Conservation (phyloP, 116 monocot genomes). For the Posidonia oceanica region DNA sequence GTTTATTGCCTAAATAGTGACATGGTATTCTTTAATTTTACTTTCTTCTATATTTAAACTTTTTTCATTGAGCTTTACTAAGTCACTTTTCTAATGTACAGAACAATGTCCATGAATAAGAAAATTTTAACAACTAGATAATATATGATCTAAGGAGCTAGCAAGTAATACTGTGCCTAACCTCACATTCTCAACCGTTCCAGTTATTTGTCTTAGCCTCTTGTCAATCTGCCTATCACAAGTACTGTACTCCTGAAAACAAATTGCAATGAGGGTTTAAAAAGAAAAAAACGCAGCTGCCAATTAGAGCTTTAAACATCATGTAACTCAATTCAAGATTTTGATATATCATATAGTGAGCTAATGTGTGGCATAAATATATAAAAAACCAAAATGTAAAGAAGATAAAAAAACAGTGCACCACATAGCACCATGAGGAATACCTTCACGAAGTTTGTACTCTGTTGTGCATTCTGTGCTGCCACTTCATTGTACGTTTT, state of each 20-base stretch:
- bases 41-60: no score
- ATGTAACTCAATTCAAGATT: no score
- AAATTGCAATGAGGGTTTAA: neutral
- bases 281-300: neutral
- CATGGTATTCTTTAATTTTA: no score
- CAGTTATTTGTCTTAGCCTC: slow-evolving; percentile 45
- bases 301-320: neutral
- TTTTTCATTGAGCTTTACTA: no score
- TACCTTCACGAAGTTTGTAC: slow-evolving; percentile 16
- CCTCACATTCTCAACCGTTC: slow-evolving; percentile 58
- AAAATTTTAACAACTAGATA: no score
- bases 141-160: neutral
- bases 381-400: neutral
- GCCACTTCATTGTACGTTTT: slow-evolving; percentile 37
- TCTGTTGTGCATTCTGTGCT: slow-evolving; percentile 14
- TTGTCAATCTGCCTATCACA: slow-evolving; percentile 48
- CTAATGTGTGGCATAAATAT: neutral
- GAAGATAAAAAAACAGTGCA: neutral
- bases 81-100: no score
- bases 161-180: slow-evolving; percentile 5
- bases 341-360: no score
- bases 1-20: no score
- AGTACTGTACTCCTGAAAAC: slow-evolving; percentile 40
- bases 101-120: no score
- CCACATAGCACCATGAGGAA: neutral